Conservation (phyloP, 257 asterid species). For the Nyctanthes arbortristis region DNA sequence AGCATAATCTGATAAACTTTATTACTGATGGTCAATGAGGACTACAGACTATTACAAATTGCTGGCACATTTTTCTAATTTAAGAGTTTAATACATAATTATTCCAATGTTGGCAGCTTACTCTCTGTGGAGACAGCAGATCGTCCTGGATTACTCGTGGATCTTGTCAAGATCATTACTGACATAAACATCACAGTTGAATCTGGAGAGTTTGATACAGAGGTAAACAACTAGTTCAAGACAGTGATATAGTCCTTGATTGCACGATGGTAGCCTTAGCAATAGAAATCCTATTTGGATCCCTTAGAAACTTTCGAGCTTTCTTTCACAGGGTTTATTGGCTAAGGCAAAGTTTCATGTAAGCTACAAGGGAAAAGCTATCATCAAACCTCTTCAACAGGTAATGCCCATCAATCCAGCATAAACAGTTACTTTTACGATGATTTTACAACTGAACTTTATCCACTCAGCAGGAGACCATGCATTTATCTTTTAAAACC, state of each 20-base stretch:
- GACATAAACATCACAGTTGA: slow-evolving; percentile 77
- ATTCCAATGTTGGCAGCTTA: slow-evolving; percentile 57
- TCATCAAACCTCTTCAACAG: slow-evolving; percentile 93
- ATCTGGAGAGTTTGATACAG: slow-evolving; percentile 94
- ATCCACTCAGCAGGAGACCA: background rate
- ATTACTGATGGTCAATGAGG: background rate
- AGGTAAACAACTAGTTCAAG: slow-evolving; percentile 42
- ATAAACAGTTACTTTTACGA: background rate
- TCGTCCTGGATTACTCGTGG: slow-evolving; percentile 92
- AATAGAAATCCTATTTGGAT: background rate
- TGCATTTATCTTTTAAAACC: too few relatives aligned
- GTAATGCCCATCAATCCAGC: slow-evolving; percentile 35
- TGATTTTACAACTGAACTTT: background rate
- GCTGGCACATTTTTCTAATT: too few relatives aligned
- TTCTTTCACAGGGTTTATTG: slow-evolving; percentile 65
- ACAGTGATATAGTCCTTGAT: background rate
- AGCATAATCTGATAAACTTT: background rate
- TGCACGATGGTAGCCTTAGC: background rate
- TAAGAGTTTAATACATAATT: slow-evolving; percentile 9
- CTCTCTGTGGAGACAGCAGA: slow-evolving; percentile 83
- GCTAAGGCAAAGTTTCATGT: slow-evolving; percentile 98
- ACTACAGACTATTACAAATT: background rate
- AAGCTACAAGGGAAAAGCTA: slow-evolving; percentile 81
- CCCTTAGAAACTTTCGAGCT: background rate
- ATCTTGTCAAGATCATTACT: slow-evolving; percentile 82